phyloP scores from a whole-genome alignment of 192 early-diverging fungal genomes.

The Anaeromyces robustus region DNA sequence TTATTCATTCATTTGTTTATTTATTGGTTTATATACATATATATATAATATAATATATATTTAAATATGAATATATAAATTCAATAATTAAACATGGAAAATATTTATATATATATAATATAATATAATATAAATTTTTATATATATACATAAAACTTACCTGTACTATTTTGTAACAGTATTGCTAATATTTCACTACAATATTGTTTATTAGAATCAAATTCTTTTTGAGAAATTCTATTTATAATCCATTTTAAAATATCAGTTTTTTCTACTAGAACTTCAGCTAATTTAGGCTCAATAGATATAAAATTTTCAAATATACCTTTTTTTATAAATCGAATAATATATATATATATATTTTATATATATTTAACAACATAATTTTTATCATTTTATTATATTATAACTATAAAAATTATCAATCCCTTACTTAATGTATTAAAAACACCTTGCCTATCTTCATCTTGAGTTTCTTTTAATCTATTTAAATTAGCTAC shows the following conservation, averaged over 20 bases:
- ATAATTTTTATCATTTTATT: no score
- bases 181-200: slow-evolving; percentile 74
- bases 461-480: slow-evolving; percentile 39
- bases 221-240: slow-evolving; percentile 38
- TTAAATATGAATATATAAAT: no score
- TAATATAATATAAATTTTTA: slow-evolving; percentile 5
- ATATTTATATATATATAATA: not conserved
- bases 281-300: slow-evolving; percentile 45
- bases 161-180: slow-evolving; percentile 49
- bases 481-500: slow-evolving; percentile 66
- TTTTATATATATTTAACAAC: no score
- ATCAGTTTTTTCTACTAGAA: slow-evolving; percentile 40
- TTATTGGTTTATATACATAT: no score
- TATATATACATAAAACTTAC: slow-evolving; percentile 18
- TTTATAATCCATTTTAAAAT: slow-evolving; percentile 61
- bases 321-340: slow-evolving; percentile 19
- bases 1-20: no score
- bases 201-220: slow-evolving; percentile 77
- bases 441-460: slow-evolving; percentile 74
- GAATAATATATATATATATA: not conserved
- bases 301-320: slow-evolving; percentile 76
- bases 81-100: no score
- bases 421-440: slow-evolving; percentile 29
- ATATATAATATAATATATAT: no score
- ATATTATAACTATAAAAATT: not conserved